phyloP scores from a whole-genome alignment of 1,284 basidiomycete genomes.

The Spongiforma sp. region DNA sequence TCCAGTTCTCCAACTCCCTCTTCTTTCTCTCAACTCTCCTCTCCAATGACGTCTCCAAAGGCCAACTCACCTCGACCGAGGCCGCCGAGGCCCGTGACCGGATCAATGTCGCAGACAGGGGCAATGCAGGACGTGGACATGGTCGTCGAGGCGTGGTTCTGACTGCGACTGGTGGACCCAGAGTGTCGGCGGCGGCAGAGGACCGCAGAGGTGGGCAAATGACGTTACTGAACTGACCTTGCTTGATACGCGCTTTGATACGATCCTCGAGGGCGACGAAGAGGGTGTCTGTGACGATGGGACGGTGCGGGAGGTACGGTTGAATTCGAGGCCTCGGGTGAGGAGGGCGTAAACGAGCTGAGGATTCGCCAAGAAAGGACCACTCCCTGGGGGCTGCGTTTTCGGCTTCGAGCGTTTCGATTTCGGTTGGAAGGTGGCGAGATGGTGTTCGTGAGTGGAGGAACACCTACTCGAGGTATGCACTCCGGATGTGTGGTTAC shows the following conservation, averaged over 20 bases:
- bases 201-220: constrained; percentile 56
- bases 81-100: no score
- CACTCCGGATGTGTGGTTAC: no score
- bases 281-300: constrained; percentile 89
- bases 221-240: constrained; percentile 88
- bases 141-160: no score
- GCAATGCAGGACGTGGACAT: no score
- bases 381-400: constrained; percentile 82
- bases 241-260: constrained; percentile 91
- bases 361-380: constrained; percentile 93
- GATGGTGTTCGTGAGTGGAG: constrained; percentile 69
- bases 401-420: constrained; percentile 70
- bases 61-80: no score
- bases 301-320: constrained; percentile 85
- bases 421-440: constrained; percentile 69
- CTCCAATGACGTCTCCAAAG: no score
- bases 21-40: no score
- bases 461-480: no score
- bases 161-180: no score
- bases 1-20: no score
- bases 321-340: constrained; percentile 96
- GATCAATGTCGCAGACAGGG: no score
- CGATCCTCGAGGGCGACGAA: constrained; percentile 87
- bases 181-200: no score
- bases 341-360: constrained; percentile 85